Percentiles rank a stretch among this genome's conserved stretches.
phyloP scores from a whole-genome alignment of 169 alveolate genomes.

The Cryptosporidium ubiquitum region DNA sequence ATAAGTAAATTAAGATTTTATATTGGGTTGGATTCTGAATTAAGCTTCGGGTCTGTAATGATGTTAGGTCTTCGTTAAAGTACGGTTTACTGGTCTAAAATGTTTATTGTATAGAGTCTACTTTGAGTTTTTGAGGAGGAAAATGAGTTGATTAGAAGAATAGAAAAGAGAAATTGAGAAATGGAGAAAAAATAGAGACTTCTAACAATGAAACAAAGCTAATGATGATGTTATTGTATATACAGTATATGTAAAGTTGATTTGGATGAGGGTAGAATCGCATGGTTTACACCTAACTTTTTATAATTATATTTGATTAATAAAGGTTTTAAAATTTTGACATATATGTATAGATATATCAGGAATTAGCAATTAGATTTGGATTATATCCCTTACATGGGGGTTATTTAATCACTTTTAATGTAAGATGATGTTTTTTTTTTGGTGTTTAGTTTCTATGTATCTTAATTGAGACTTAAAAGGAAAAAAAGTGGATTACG shows the following conservation, averaged over 20 bases:
- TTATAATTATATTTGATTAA: not conserved
- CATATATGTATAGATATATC: slow-evolving; percentile 5
- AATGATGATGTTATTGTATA: slow-evolving; percentile 35
- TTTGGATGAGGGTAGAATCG: not conserved
- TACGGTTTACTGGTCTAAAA: slow-evolving; percentile 27
- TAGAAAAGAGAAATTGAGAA: not conserved
- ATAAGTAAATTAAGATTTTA: slow-evolving; percentile 23
- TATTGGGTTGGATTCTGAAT: not conserved
- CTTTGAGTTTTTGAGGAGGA: not conserved
- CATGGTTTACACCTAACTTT: not conserved
- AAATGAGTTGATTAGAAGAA: too few relatives aligned
- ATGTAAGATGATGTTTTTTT: too few relatives aligned
- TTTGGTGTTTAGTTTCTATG: too few relatives aligned
- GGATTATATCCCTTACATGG: not conserved
- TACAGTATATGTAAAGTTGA: slow-evolving; percentile 11
- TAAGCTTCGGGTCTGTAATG: not conserved
- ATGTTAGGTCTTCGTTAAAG: slow-evolving; percentile 8
- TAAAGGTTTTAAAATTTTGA: not conserved
- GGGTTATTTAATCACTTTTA: not conserved
- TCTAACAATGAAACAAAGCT: not conserved
- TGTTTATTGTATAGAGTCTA: not conserved
- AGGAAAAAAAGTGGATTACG: not conserved
- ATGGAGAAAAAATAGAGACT: not conserved
- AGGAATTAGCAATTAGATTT: slow-evolving; percentile 1
- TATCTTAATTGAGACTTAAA: too few relatives aligned